Conservation (phyloP, 441 rosid species). For the Flueggea neowawraea region DNA sequence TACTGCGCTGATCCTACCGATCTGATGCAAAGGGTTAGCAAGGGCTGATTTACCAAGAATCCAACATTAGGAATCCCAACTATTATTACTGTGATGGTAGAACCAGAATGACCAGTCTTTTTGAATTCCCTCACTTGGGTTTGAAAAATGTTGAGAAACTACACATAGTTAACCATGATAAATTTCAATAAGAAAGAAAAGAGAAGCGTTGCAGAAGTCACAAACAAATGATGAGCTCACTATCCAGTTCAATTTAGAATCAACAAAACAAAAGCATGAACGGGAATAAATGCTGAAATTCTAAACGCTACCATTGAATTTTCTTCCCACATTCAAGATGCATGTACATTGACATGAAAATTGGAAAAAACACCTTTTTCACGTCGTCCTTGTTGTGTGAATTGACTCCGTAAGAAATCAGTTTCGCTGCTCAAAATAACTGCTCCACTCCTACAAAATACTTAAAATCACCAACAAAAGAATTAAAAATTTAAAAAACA, state of each 20-base stretch:
- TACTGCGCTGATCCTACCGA: slow-evolving; percentile 77
- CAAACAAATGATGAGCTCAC: background rate
- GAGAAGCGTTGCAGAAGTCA: background rate
- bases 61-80: slow-evolving; percentile 87
- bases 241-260: background rate
- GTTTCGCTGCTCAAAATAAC: slow-evolving; percentile 40
- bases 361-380: slow-evolving; percentile 38
- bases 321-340: too few species aligned
- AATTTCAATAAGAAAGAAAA: background rate
- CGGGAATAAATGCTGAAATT: background rate
- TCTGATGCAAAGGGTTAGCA: slow-evolving; percentile 65
- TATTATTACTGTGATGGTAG: slow-evolving; percentile 56
- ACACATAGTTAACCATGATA: slow-evolving; percentile 6
- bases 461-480: background rate
- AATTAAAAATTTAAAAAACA: background rate
- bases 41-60: slow-evolving; percentile 85
- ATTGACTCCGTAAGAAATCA: slow-evolving; percentile 51
- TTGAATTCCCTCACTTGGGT: slow-evolving; percentile 52
- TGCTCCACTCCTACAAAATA: slow-evolving; percentile 42
- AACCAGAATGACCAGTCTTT: slow-evolving; percentile 34
- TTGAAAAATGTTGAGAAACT: slow-evolving; percentile 77
- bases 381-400: slow-evolving; percentile 70
- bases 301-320: background rate
- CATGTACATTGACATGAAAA: background rate
- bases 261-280: background rate